A percentile compares a stretch with the other conserved stretches of the same genome.
phyloP scores from a whole-genome alignment of 2,329 filamentous ascomycete species.

The Colletotrichum neosansevieriae region DNA sequence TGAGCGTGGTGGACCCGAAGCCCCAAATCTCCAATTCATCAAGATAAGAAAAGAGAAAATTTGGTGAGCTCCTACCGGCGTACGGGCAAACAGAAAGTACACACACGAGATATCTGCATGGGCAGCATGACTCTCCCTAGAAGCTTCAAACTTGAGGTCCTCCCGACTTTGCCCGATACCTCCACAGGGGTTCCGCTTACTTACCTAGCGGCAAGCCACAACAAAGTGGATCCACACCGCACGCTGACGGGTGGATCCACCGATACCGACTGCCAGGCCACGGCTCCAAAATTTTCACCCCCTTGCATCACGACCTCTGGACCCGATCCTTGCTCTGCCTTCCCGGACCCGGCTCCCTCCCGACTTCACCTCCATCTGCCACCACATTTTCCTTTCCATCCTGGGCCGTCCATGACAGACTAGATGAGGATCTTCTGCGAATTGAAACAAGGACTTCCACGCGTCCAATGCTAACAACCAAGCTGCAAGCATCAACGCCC shows the following conservation, averaged over 20 bases:
- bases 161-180: constrained; percentile 39
- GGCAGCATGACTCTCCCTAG: constrained; percentile 37
- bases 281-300: constrained; percentile 31
- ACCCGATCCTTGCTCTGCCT: constrained; percentile 15
- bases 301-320: not conserved
- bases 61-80: not conserved
- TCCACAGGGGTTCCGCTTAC: constrained; percentile 36
- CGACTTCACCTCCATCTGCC: constrained; percentile 20
- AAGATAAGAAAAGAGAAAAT: constrained; percentile 18
- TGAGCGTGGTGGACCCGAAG: constrained; percentile 18
- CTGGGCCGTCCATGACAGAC: constrained; percentile 9
- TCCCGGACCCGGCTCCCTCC: constrained; percentile 23
- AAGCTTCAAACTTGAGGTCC: constrained; percentile 27
- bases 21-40: constrained; percentile 34
- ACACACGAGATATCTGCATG: constrained; percentile 29
- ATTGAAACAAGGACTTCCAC: constrained; percentile 38
- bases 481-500: constrained; percentile 2
- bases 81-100: not conserved
- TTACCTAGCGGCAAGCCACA: constrained; percentile 39
- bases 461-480: constrained; percentile 20
- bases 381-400: constrained; percentile 10
- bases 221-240: constrained; percentile 16
- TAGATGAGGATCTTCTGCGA: constrained; percentile 26
- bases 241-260: constrained; percentile 30
- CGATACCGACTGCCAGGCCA: constrained; percentile 37